Evolutionary conservation across 306 rosid genomes (phyloP).

Genomic region (Corylus heterophylla): DNA sequence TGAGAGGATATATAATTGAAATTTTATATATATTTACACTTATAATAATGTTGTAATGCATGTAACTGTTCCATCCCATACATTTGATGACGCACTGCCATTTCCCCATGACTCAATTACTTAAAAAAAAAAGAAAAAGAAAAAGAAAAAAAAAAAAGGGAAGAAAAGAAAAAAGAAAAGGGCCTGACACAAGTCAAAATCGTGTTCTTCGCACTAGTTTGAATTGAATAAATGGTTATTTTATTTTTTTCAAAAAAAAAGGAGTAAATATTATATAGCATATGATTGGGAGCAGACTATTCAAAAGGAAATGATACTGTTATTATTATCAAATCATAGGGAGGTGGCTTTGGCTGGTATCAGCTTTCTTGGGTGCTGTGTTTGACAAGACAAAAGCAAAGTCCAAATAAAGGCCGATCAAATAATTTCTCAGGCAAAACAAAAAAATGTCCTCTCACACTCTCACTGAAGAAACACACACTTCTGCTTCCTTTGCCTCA

Average conservation of each 20-base stretch:
- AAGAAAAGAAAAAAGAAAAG: not conserved
- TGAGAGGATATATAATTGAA: too few relatives aligned
- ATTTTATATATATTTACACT: too few relatives aligned
- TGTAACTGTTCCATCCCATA: not conserved
- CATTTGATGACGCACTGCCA: not conserved
- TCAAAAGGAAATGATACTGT: constrained; percentile 32
- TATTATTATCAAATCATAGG: constrained; percentile 46
- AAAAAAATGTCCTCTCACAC: constrained; percentile 37
- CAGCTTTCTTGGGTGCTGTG: constrained; percentile 65
- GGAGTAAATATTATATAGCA: not conserved
- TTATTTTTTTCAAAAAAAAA: not conserved
- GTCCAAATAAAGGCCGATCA: constrained; percentile 37
- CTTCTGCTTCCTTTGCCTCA: constrained; percentile 37
- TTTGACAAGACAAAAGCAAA: constrained; percentile 72
- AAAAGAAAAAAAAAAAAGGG: too few relatives aligned
- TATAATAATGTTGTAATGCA: too few relatives aligned
- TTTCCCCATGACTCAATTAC: not conserved
- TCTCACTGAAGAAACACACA: constrained; percentile 56
- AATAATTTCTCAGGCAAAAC: constrained; percentile 47
- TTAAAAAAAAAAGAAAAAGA: too few relatives aligned
- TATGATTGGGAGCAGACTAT: constrained; percentile 31
- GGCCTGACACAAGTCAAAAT: not conserved
- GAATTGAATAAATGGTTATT: not conserved
- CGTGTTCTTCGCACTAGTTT: not conserved
- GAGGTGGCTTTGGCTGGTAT: constrained; percentile 28